Percentiles rank a stretch among this genome's conserved stretches.
Evolutionary conservation across 2,329 filamentous ascomycete genomes (phyloP).

Genomic region (Cladosporium austrohemisphaericum): DNA sequence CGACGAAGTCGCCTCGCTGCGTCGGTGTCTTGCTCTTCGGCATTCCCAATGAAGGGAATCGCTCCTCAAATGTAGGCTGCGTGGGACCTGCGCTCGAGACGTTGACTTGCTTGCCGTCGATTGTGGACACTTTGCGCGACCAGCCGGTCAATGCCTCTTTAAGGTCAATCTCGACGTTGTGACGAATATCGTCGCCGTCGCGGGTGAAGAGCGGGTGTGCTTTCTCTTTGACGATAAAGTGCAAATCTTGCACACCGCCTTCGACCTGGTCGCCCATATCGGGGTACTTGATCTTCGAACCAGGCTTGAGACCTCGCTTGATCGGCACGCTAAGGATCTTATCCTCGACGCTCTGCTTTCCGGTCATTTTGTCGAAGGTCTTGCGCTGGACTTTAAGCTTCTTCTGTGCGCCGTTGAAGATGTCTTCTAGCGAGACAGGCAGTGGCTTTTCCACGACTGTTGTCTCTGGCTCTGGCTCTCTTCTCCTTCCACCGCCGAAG

Average conservation of each 20-base stretch:
- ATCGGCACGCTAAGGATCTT: slow-evolving; percentile 92
- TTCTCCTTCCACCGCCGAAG: slow-evolving; percentile 29
- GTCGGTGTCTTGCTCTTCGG: slow-evolving; percentile 84
- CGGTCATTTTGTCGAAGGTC: slow-evolving; percentile 75
- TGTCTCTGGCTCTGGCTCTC: slow-evolving; percentile 70
- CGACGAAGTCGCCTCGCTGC: slow-evolving; percentile 79
- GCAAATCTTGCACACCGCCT: slow-evolving; percentile 89
- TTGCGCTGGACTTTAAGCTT: slow-evolving; percentile 98
- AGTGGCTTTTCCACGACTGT: slow-evolving; percentile 85
- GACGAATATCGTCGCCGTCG: slow-evolving; percentile 80
- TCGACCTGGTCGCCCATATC: slow-evolving; percentile 98
- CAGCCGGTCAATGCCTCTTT: slow-evolving; percentile 95
- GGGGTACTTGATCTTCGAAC: slow-evolving; percentile 96
- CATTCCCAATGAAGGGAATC: slow-evolving; percentile 87
- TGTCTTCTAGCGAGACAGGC: slow-evolving; percentile 77
- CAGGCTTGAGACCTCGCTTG: slow-evolving; percentile 91
- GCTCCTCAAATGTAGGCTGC: slow-evolving; percentile 74
- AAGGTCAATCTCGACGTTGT: slow-evolving; percentile 74
- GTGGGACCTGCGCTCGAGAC: slow-evolving; percentile 81
- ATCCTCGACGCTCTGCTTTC: slow-evolving; percentile 82
- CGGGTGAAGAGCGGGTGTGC: slow-evolving; percentile 78
- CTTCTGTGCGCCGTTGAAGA: slow-evolving; percentile 84
- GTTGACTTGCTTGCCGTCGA: slow-evolving; percentile 81
- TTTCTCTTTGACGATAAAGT: slow-evolving; percentile 96
- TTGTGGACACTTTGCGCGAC: slow-evolving; percentile 86